Evolutionary conservation across 2,329 filamentous ascomycete species (phyloP), one percentile per base, ranked within the genome.

Genomic region (Nemania diffusa): DNA sequence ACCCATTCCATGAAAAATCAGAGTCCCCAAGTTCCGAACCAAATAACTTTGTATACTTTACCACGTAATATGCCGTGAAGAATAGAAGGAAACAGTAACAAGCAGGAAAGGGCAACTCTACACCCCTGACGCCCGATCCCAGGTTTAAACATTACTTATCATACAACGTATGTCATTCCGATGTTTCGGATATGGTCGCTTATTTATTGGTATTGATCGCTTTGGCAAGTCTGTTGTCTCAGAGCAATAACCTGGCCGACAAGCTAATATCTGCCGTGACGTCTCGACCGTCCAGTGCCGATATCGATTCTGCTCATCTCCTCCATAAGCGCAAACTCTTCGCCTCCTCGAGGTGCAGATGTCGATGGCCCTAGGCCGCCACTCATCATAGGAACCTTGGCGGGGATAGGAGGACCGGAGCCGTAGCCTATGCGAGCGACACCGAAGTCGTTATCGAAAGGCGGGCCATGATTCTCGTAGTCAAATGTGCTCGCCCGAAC

Each of bases 231-330:
- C 24, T 27, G n/a, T 20, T 51, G 27, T 22, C 50, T 11, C 20
- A 44, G 46, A 56, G 4, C 5, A n/a, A 27, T 15, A 9, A 6
- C 32, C 4, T 20, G 22, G 32, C n/a, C n/a, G 17, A 42, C 15
- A 52, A 22, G 29, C 68, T 69, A 78, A 64, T 77, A 77, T 20
- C 76, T 64, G 48, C 75, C 73, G 27, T 85, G 83, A 51, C 87
- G 81, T 73, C 86, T 81, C 27, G 86, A 85, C 65, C 88, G 81
- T 3, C 88, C 88, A 26, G 82, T 81, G n/a, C 89, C 89, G 70
- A 91, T 85, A 73, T 91, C 88, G 68, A 91, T 91, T 55, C 83
- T 83, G 73, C 85, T 88, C 84, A 94, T 86, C 79, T 94, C 92
- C 69, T 92, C 84, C 78, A 91, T 86, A 59, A 94, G 79, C 22